Percentiles rank a stretch among this genome's conserved stretches.
Evolutionary conservation across 2,329 filamentous ascomycete genomes (phyloP).

Genomic region (Lojkania enalia): DNA sequence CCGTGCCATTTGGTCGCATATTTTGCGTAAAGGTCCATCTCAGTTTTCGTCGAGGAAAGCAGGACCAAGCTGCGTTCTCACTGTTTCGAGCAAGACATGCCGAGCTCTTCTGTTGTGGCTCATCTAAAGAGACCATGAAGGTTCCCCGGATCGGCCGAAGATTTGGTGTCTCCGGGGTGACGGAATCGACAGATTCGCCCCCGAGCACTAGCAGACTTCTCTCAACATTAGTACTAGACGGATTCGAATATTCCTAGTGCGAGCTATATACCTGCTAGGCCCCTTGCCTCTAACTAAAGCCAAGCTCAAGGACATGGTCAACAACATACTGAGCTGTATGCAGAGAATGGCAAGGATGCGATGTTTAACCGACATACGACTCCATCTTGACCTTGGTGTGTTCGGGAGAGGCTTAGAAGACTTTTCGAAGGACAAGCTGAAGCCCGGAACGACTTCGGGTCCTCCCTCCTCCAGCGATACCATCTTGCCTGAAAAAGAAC

Average conservation of each 20-base stretch:
- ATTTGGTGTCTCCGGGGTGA: no score
- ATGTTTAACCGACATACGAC: conserved; percentile 21
- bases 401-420: conserved; percentile 30
- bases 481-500: conserved; percentile 28
- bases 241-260: not conserved
- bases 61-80: conserved; percentile 31
- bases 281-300: conserved; percentile 14
- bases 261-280: conserved; percentile 13
- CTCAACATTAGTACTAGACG: not conserved
- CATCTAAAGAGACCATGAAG: conserved; percentile 17
- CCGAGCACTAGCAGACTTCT: not conserved
- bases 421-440: conserved; percentile 4
- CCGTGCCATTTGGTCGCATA: conserved; percentile 10
- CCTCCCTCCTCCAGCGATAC: conserved; percentile 30
- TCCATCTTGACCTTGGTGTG: conserved; percentile 26
- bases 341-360: conserved; percentile 26
- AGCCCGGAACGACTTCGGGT: conserved; percentile 29
- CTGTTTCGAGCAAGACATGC: conserved; percentile 29
- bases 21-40: conserved; percentile 24
- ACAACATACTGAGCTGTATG: conserved; percentile 22
- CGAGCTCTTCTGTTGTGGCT: conserved; percentile 29
- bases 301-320: conserved; percentile 21
- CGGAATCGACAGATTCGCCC: no score
- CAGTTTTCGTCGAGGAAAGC: conserved; percentile 20
- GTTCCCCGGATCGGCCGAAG: no score